Conservation (phyloP, 192 early-diverging fungal genomes). For the Allomyces arbusculus region DNA sequence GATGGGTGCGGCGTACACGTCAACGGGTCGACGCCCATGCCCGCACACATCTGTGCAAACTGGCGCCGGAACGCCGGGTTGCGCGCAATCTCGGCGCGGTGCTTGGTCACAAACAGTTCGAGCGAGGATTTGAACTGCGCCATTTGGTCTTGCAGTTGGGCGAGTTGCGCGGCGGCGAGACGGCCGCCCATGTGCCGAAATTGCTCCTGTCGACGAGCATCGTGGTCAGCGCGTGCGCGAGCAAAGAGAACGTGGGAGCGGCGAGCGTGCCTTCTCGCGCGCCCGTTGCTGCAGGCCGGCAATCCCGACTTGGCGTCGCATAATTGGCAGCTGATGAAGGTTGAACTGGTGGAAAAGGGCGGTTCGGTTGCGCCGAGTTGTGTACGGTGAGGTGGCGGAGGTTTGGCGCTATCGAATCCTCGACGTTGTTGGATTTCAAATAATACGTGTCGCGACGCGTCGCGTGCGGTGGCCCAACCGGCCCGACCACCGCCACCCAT, state of each 20-base stretch:
- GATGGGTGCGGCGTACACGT: conserved; percentile 56
- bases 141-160: conserved; percentile 43
- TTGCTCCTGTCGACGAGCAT: too few species aligned
- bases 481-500: too few species aligned
- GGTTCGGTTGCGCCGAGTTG: too few species aligned
- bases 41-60: conserved; percentile 82
- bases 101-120: conserved; percentile 63
- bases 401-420: too few species aligned
- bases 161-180: neutral
- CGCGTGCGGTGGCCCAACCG: too few species aligned
- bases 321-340: conserved; percentile 2
- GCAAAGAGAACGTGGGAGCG: conserved; percentile 1
- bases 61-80: conserved; percentile 70
- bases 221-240: too few species aligned
- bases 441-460: too few species aligned
- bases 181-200: neutral
- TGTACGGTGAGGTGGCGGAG: too few species aligned
- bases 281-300: conserved; percentile 28
- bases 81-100: conserved; percentile 70
- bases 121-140: conserved; percentile 58
- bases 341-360: too few species aligned
- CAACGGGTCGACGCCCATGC: conserved; percentile 86
- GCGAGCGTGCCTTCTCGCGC: conserved; percentile 15
- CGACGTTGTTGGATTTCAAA: too few species aligned
- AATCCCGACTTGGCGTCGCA: conserved; percentile 25